These are phyloP conservation scores for Acer negundo DNA, from an alignment of 345 rosid genomes.

Conservation along the genomic window DNA sequence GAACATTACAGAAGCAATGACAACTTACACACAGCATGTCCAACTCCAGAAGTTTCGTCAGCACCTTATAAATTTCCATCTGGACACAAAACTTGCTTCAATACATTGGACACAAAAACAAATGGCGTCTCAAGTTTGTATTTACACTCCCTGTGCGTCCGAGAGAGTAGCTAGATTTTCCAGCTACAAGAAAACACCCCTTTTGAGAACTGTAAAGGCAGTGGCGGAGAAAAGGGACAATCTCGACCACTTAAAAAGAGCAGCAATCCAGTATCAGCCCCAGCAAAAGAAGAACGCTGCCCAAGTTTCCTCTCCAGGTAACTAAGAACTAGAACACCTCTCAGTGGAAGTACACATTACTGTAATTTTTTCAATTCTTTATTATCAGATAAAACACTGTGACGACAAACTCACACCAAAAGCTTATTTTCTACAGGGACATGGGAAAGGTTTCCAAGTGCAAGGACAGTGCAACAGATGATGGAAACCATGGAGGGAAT, in stretches of 20 bases:
- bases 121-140: background rate
- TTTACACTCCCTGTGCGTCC: background rate
- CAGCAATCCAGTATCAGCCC: slow-evolving; percentile 1
- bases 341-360: background rate
- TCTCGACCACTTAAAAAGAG: slow-evolving; percentile 19
- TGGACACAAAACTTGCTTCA: too few species aligned
- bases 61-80: background rate
- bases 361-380: too few species aligned
- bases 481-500: slow-evolving; percentile 33
- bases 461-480: slow-evolving; percentile 28
- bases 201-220: slow-evolving; percentile 7
- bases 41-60: slow-evolving; percentile 1
- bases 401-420: background rate
- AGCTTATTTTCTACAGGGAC: slow-evolving; percentile 13
- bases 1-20: background rate
- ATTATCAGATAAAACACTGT: background rate
- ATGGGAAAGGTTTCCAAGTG: slow-evolving; percentile 25
- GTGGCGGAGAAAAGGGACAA: slow-evolving; percentile 21
- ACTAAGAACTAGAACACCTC: background rate
- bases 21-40: background rate
- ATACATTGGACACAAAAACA: background rate
- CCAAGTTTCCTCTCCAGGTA: slow-evolving; percentile 22
- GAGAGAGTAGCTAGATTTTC: background rate
- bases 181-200: background rate
- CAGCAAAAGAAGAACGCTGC: slow-evolving; percentile 1